A percentile compares a stretch with the other conserved stretches of the same genome.
Conservation (phyloP, 2,329 filamentous ascomycete species). For the Alternaria triticimaculans region DNA sequence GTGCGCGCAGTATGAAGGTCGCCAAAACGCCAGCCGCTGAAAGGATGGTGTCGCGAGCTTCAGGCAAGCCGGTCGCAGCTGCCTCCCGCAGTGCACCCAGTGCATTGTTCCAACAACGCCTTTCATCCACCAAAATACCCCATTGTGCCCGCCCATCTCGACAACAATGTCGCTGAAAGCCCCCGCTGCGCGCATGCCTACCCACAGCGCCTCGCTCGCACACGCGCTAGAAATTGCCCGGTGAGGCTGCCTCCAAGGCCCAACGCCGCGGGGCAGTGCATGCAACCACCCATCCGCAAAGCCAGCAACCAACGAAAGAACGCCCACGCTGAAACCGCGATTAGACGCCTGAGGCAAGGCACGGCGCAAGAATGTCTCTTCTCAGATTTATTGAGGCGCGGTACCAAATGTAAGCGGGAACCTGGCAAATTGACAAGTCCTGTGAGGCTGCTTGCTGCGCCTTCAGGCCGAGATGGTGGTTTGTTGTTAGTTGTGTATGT, state of each 20-base stretch:
- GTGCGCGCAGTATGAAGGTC: neutral
- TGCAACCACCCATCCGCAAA: neutral
- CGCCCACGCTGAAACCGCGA: neutral
- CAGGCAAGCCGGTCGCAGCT: neutral
- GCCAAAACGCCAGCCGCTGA: neutral
- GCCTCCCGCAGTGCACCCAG: neutral
- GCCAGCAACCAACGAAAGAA: neutral
- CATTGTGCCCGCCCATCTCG: neutral
- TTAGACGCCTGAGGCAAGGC: neutral
- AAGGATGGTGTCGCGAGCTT: neutral
- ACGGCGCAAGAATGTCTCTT: neutral
- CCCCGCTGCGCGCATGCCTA: neutral
- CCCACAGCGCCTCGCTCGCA: slow-evolving; percentile 2
- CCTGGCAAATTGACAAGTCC: neutral
- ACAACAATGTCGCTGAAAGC: neutral
- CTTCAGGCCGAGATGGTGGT: neutral
- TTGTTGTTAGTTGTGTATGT: neutral
- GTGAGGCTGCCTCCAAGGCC: slow-evolving; percentile 9
- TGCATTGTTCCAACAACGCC: neutral
- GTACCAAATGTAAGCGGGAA: neutral
- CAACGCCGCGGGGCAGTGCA: slow-evolving; percentile 12
- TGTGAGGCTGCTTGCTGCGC: slow-evolving; percentile 13
- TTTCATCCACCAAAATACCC: neutral
- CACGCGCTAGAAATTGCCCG: neutral
- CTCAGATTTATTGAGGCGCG: slow-evolving; percentile 9